Base-by-base conservation (phyloP, 371 early-diverging fungal genomes). In the Cokeromyces recurvatus region DNA sequence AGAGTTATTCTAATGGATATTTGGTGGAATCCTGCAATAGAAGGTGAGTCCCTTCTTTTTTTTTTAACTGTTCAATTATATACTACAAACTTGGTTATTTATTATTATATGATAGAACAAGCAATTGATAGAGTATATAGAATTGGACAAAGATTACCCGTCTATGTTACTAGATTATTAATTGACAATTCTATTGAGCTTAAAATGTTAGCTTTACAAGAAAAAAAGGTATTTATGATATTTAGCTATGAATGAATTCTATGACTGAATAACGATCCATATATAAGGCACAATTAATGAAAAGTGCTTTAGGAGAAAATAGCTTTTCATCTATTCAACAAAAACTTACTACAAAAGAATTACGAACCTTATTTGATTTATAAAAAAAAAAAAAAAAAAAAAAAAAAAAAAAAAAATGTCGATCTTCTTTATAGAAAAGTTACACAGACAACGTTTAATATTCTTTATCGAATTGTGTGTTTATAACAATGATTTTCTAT, bases 11-110 rank as follows among this genome's bases (percentile, higher is more conserved):
- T 85, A 16, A 68, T 84, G 64, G 89, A 92, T 55, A 71, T 86
- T 40, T 93, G 92, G 91, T 93, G 91, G 89, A 91, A 91, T 60
- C 91, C 91, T 4, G 84, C 87, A 2, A 59, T 90, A 17, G 91
- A 93, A 71, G 66, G 71, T 71, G 59, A 49, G 17, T n/a, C n/a
- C n/a, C n/a, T n/a, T n/a, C n/a, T n/a, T n/a, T n/a, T n/a, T n/a
- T n/a, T n/a, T n/a, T n/a, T n/a, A n/a, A n/a, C n/a, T n/a, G n/a
- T n/a, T 36, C 27, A 32, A 1, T 14, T n/a, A 16, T 1, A 23
- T 21, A 15, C 22, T 7, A 24, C 14, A 15, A 2, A 15, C 16
- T 19, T 23, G 1, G 4, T 17, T 2, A 15, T 35, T 16, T 24
- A 1, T 1, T 17, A 37, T 14, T 21, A 24, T 15, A 39, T 34